Base-by-base conservation (phyloP, 208 protist species). In the Crithidia bombi region DNA sequence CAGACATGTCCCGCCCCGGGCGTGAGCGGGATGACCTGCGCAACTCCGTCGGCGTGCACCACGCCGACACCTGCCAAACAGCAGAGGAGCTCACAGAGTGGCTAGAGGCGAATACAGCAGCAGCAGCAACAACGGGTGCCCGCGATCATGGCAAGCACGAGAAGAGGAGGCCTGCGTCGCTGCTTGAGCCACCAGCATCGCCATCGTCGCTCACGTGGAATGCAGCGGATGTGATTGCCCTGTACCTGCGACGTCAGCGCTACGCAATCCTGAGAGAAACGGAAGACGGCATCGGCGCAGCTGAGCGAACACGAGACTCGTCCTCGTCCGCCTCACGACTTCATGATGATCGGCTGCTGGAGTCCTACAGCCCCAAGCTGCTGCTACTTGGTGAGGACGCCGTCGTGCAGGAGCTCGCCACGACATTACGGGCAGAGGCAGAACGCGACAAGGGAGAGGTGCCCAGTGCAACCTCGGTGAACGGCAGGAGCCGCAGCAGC, bases 241-340 rank as follows among this genome's bases (percentile, higher is more conserved):
- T 86, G 33, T 81, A 77, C 50, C 41, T 87, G 52, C 73, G 71
- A 9, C 63, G 73, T 3, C 69, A 83, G 58, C 73, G 78, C 21
- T 74, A 59, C n/a, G 81, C 76, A 7, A 75, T 73, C 15, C 55
- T 79, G 25, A 23, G 35, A 23, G 72, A 72, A 4, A 25, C 28
- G 10, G 65, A 75, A 28, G 41, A 51, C 10, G 58, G 59, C 5
- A 65, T 12, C 28, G 50, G 21, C 5, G 50, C 19, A 15, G 51
- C n/a, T 11, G 38, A 61, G 19, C 2, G 14, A n/a, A 30, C 15
- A 14, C 30, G 12, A 41, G 32, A n/a, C 32, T 32, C 9, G n/a
- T 36, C n/a, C 17, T 38, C 52, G 23, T 61, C 36, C 1, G 3
- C 38, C 25, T 47, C 33, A 11, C 7, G 3, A 12, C 1, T 17